phyloP scores from a whole-genome alignment of 2,329 filamentous ascomycete genomes.

The Aspergillus udagawae region DNA sequence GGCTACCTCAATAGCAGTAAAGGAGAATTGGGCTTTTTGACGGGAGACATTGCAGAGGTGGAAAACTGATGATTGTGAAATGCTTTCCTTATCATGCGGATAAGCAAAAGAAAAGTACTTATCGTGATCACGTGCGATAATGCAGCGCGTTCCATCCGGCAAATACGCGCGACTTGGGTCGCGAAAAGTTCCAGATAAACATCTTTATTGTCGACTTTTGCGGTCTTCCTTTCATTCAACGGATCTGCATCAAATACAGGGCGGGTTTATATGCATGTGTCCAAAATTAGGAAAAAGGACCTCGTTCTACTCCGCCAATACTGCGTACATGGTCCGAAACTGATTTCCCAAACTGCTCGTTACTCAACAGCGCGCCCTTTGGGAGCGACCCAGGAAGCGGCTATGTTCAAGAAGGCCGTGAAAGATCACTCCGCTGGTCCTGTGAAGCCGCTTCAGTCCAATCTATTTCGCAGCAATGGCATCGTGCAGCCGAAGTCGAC shows the following conservation, averaged over 20 bases:
- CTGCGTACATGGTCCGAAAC: slow-evolving; percentile 15
- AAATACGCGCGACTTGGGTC: background rate
- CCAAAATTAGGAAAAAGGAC: slow-evolving; percentile 11
- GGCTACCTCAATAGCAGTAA: no score
- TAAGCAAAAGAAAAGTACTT: background rate
- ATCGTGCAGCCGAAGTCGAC: slow-evolving; percentile 14
- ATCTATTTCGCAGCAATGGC: slow-evolving; percentile 24
- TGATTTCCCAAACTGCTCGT: slow-evolving; percentile 17
- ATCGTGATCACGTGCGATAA: background rate
- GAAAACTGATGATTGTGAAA: background rate
- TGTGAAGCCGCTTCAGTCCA: slow-evolving; percentile 32
- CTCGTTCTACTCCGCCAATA: slow-evolving; percentile 19
- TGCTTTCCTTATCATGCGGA: background rate
- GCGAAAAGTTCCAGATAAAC: background rate
- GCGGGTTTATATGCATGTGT: slow-evolving; percentile 25
- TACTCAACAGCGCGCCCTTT: slow-evolving; percentile 24
- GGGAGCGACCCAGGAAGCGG: slow-evolving; percentile 12
- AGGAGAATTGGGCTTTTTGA: no score
- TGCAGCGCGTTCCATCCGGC: background rate
- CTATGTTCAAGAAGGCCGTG: slow-evolving; percentile 42
- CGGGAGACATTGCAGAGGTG: background rate
- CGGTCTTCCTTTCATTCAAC: background rate
- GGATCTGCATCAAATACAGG: background rate
- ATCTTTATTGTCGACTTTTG: background rate
- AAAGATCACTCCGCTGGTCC: slow-evolving; percentile 33